Base-by-base conservation (phyloP, 768 basidiomycete species). In the Lepiota subincarnata region DNA sequence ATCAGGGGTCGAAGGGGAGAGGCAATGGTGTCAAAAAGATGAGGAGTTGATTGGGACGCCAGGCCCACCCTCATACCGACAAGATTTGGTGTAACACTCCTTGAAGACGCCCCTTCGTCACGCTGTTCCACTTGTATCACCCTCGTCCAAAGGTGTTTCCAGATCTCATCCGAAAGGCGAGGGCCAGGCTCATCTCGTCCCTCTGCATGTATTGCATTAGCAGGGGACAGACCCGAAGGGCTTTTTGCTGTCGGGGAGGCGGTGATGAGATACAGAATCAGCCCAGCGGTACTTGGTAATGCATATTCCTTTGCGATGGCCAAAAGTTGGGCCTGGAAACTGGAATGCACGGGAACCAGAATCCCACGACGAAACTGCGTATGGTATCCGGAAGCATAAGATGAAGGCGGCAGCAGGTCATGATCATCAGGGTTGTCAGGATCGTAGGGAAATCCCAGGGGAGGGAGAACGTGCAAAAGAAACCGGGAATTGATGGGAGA, bases 241-340 rank as follows among this genome's bases (percentile, higher is more conserved):
- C 58, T 54, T 47, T 60, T 47, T 48, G 48, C 39, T 13, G 26
- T 10, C 14, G 61, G 53, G 40, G 62, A 42, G 47, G 58, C 48
- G 59, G 70, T 73, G 40, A 90, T 79, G 42, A 98, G 81, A 68
- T 94, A 98, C 1, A 98, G 75, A 39, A 90, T 74, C 43, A 98
- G 70, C 4, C 95, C 95, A 12, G 80, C 69, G 0, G 89, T 91
- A 59, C 87, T 92, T 1, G 95, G 95, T 14, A 98, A 74, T 2
- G 90, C 89, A 63, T 94, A 98, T 69, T 98, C 95, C 68, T 86
- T 86, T 12, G 95, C 93, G 48, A 98, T 97, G 6, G 92, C 89
- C 18, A 76, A 75, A 8, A 97, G 71, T 65, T 97, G 95, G 0
- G 84, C 79, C 38, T 91, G 86, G 1, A 98, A 72, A 0, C 87